phyloP scores from a whole-genome alignment of 371 early-diverging fungal genomes.

The Mucor mucedo region DNA sequence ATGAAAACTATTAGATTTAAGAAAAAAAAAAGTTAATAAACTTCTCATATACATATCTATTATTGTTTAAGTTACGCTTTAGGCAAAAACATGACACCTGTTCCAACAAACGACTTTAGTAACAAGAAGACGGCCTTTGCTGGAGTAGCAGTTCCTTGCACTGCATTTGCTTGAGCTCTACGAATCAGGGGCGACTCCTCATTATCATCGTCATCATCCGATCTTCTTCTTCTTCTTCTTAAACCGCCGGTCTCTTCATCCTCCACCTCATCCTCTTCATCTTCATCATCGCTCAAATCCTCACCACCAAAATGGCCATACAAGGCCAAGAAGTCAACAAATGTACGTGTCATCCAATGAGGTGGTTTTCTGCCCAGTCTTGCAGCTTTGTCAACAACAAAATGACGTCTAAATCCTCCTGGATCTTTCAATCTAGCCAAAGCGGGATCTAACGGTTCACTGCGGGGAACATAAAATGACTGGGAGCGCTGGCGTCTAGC shows the following conservation, averaged over 20 bases:
- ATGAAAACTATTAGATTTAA: conserved; percentile 47
- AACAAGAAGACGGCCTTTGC: conserved; percentile 86
- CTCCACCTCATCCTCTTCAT: conserved; percentile 30
- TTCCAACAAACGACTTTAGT: conserved; percentile 88
- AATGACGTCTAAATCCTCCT: conserved; percentile 92
- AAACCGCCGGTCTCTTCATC: conserved; percentile 7
- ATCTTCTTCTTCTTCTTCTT: conserved; percentile 26
- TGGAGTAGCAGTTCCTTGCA: conserved; percentile 78
- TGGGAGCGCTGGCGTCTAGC: conserved; percentile 44
- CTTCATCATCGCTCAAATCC: conserved; percentile 51
- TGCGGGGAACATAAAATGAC: conserved; percentile 44
- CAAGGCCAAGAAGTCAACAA: conserved; percentile 91
- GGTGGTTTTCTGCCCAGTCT: conserved; percentile 69
- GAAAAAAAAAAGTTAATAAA: conserved; percentile 3
- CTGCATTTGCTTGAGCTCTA: conserved; percentile 59
- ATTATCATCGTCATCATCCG: conserved; percentile 26
- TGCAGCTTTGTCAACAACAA: conserved; percentile 77
- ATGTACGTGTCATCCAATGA: conserved; percentile 81
- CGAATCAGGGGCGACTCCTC: conserved; percentile 59
- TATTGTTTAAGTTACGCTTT: conserved; percentile 22
- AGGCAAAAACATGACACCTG: conserved; percentile 45
- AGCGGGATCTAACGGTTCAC: conserved; percentile 40
- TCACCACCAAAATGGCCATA: conserved; percentile 95
- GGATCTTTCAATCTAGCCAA: conserved; percentile 65
- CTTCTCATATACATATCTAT: background rate